Conservation (phyloP, 2,329 filamentous ascomycete genomes). For the Fusarium mundagurra region DNA sequence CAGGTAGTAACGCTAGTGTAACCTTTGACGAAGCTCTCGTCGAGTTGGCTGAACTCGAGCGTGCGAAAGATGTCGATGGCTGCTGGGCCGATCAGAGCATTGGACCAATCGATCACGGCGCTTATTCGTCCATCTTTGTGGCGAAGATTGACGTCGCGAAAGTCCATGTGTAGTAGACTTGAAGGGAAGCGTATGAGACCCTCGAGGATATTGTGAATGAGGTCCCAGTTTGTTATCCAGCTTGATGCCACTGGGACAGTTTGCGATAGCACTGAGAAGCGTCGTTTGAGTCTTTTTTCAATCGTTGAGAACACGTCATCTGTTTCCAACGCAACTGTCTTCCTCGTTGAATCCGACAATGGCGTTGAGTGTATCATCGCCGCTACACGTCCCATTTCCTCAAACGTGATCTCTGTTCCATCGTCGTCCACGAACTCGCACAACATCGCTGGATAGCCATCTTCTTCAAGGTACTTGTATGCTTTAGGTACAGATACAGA, state of each 20-base stretch:
- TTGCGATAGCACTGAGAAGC: not conserved
- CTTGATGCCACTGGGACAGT: not conserved
- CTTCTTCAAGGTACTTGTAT: slow-evolving; percentile 3
- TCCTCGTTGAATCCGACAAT: fast-evolving
- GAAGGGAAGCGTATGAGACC: not conserved
- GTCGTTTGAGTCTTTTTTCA: slow-evolving; percentile 5
- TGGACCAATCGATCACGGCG: slow-evolving; percentile 14
- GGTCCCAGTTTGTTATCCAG: not conserved
- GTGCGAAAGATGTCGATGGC: slow-evolving; percentile 7
- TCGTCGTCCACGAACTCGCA: slow-evolving; percentile 16
- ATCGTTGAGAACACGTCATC: not conserved
- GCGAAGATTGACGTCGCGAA: slow-evolving; percentile 11
- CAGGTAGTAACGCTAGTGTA: fast-evolving
- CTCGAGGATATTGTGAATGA: not conserved
- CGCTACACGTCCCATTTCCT: slow-evolving; percentile 11
- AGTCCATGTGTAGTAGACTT: slow-evolving; percentile 14
- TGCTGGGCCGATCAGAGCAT: slow-evolving; percentile 8
- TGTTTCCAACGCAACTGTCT: not conserved
- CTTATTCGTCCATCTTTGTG: not conserved
- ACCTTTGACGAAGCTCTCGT: not conserved
- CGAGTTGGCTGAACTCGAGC: not conserved
- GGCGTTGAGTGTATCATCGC: not conserved
- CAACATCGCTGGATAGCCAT: slow-evolving; percentile 4
- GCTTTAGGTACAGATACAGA: not conserved
- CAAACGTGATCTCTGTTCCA: not conserved